Conservation (phyloP, 495 filamentous ascomycete genomes). For the Polyplosphaeria fusca region DNA sequence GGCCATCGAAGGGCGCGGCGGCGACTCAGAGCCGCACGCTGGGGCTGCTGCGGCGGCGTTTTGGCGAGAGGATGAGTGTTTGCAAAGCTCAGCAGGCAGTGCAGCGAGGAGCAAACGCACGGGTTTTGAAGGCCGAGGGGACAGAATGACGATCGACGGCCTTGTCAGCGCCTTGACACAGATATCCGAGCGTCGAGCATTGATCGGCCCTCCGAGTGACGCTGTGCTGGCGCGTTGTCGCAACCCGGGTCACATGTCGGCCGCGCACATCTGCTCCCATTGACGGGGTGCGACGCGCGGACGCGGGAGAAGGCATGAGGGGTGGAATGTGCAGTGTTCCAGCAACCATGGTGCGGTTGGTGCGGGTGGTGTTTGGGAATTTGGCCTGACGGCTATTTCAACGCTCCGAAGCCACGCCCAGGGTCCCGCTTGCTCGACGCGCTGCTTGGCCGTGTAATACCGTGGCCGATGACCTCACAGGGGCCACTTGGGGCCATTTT, state of each 20-base stretch:
- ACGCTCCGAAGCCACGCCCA: background rate
- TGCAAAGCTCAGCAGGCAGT: slow-evolving; percentile 4
- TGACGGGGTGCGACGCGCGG: background rate
- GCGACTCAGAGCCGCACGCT: slow-evolving; percentile 2
- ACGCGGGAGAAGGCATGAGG: background rate
- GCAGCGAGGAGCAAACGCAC: background rate
- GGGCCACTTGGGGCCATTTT: no score
- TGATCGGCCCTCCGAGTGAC: background rate
- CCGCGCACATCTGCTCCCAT: background rate
- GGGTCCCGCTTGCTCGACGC: background rate
- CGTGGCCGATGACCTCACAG: background rate
- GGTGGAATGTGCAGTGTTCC: background rate
- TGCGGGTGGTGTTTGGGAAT: slow-evolving; percentile 20
- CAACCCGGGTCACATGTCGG: background rate
- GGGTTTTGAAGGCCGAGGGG: slow-evolving; percentile 6
- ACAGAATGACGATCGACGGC: slow-evolving; percentile 20
- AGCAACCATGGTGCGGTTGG: background rate
- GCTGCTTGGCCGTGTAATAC: background rate
- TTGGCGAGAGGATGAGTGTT: background rate
- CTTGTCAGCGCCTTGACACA: slow-evolving; percentile 9
- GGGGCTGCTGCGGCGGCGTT: slow-evolving; percentile 6
- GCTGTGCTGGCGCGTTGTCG: background rate
- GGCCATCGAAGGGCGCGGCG: slow-evolving; percentile 18
- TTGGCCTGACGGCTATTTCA: slow-evolving; percentile 16
- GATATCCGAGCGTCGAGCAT: slow-evolving; percentile 6